Evolutionary conservation across 2,329 filamentous ascomycete genomes (phyloP), one percentile per base, ranked within the genome.

Genomic region (Ascosphaera apis): DNA sequence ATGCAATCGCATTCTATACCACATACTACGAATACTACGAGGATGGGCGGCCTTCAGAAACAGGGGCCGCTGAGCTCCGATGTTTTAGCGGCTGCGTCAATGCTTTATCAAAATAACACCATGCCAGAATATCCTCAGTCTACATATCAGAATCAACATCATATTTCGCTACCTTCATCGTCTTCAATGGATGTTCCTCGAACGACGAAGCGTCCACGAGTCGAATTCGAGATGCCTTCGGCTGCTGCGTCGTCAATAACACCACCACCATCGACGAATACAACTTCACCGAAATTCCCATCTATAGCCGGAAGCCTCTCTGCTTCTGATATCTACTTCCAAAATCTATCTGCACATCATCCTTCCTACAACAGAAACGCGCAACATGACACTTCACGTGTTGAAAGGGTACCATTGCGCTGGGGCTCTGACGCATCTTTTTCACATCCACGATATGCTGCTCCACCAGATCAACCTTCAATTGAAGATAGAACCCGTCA

Each of bases 341-440:
- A 25, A 25, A 25, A 25, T 11, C 21, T 25, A 25, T 25, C 21
- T 11, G 11, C 21, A 11, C 21, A 25, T 25, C 5, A 5, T 11
- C 11, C 21, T 11, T 5, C 21, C 21, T 25, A 6, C 11, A 25
- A 5, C 21, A 25, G 11, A 25, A 5, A 25, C 11, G 21, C 6
- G 11, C 6, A 25, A 25, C 5, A 25, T 11, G 21, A 25, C 6
- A 25, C 6, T 6, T 5, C 21, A 6, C 11, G 21, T 25, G 21
- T 25, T 25, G 11, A 25, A 5, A 25, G 21, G 21, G 21, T 25
- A 25, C 47, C 51, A 36, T 59, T 76, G 32, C 66, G 68, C 41
- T 80, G 71, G 67, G 76, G 76, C 7, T 76, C 76, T 1, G 76
- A 81, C 50, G 51, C 63, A n/a, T 68, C 60, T 39, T 81, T 81